Conservation (phyloP, 331 rosid genomes). For the Arachis monticola region DNA sequence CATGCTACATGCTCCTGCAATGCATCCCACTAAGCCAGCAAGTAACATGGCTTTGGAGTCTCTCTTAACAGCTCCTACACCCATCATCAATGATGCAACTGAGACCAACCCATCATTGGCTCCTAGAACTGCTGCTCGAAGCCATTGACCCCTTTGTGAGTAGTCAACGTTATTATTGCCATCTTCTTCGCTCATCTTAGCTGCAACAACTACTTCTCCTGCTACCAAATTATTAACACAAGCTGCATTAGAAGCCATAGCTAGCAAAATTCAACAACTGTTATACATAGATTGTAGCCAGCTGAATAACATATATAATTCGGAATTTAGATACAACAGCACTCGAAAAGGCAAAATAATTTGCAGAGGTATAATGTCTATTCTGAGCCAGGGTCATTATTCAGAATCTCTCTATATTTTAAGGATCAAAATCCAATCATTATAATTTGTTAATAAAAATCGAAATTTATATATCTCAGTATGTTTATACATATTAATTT, state of each 20-base stretch:
- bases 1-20: slow-evolving; percentile 77
- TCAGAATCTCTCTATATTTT: not conserved
- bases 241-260: slow-evolving; percentile 19
- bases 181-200: not conserved
- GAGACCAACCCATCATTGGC: slow-evolving; percentile 77
- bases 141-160: slow-evolving; percentile 68
- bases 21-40: slow-evolving; percentile 66
- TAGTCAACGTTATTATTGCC: slow-evolving; percentile 36
- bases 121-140: slow-evolving; percentile 73
- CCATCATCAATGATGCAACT: slow-evolving; percentile 71
- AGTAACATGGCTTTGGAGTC: slow-evolving; percentile 62
- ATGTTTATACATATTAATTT: too few relatives aligned
- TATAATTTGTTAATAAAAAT: not conserved
- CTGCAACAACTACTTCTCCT: not conserved
- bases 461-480: too few relatives aligned
- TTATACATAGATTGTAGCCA: not conserved
- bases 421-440: not conserved
- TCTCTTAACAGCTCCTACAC: slow-evolving; percentile 68
- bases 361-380: not conserved
- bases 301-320: not conserved
- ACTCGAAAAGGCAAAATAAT: not conserved
- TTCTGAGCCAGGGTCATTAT: not conserved
- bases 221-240: slow-evolving; percentile 31
- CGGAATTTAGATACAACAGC: not conserved
- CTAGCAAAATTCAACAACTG: not conserved